A percentile compares a stretch with the other conserved stretches of the same genome.
Evolutionary conservation across 306 rosid species (phyloP).

Genomic region (Lathyrus sativus): DNA sequence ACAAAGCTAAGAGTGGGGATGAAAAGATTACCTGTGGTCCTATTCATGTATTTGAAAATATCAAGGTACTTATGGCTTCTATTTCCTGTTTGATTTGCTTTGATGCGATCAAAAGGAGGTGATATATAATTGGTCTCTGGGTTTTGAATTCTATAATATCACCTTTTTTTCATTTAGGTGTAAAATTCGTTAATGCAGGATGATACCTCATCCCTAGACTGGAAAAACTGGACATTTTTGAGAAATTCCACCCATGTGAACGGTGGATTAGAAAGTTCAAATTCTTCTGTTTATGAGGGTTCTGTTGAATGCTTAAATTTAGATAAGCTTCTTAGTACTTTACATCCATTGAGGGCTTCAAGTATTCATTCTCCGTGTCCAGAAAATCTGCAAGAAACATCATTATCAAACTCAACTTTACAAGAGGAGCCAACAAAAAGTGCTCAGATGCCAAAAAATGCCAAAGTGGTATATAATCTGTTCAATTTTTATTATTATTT

Average conservation of each 20-base stretch:
- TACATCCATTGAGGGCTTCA: constrained; percentile 37
- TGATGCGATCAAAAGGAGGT: background rate
- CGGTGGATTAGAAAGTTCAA: constrained; percentile 39
- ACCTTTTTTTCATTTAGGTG: constrained; percentile 23
- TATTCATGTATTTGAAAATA: constrained; percentile 75
- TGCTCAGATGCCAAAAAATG: constrained; percentile 36
- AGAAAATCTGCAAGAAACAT: constrained; percentile 41
- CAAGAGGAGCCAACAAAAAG: constrained; percentile 33
- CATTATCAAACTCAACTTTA: constrained; percentile 29
- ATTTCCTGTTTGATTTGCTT: constrained; percentile 22
- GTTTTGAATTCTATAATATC: constrained; percentile 31
- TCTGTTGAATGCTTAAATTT: constrained; percentile 62
- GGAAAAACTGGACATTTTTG: constrained; percentile 70
- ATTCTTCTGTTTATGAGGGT: constrained; percentile 52
- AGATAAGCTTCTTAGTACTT: constrained; percentile 47
- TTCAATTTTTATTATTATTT: constrained; percentile 29
- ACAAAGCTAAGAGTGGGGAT: constrained; percentile 36
- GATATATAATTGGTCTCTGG: constrained; percentile 4
- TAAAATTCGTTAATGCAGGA: constrained; percentile 58
- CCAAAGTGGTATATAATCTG: constrained; percentile 50
- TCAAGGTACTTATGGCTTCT: constrained; percentile 44
- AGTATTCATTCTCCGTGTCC: constrained; percentile 39
- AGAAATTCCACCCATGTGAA: constrained; percentile 35
- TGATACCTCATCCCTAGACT: constrained; percentile 48
- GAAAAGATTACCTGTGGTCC: constrained; percentile 48